Percentiles rank a stretch among this genome's conserved stretches.
phyloP scores from a whole-genome alignment of 306 rosid genomes.

The Vigna nakashimae region DNA sequence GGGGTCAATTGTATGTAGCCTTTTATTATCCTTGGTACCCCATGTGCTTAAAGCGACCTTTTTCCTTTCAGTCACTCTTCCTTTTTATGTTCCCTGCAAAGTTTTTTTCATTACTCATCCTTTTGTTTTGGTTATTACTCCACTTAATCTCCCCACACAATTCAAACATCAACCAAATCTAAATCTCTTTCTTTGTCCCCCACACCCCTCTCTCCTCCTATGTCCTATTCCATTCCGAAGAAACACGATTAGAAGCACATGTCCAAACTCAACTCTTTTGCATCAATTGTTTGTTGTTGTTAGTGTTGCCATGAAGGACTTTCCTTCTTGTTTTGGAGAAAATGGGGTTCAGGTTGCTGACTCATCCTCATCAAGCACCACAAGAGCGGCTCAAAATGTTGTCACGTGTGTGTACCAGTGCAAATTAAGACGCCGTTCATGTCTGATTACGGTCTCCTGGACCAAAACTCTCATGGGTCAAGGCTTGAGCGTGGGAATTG shows the following conservation, averaged over 20 bases:
- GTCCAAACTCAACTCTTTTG: slow-evolving; percentile 41
- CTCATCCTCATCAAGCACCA: slow-evolving; percentile 61
- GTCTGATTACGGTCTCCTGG: slow-evolving; percentile 85
- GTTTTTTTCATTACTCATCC: slow-evolving; percentile 21
- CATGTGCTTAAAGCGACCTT: slow-evolving; percentile 55
- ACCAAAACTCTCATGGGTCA: slow-evolving; percentile 88
- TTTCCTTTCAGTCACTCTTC: slow-evolving; percentile 39
- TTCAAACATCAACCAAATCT: slow-evolving; percentile 45
- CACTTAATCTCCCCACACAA: slow-evolving; percentile 17
- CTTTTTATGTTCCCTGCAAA: slow-evolving; percentile 26
- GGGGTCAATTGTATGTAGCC: slow-evolving; percentile 33
- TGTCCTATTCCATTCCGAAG: slow-evolving; percentile 25
- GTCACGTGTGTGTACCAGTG: slow-evolving; percentile 85
- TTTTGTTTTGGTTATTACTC: slow-evolving; percentile 32
- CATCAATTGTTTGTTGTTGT: slow-evolving; percentile 29
- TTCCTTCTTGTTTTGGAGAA: slow-evolving; percentile 96
- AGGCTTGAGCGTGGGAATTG: slow-evolving; percentile 75
- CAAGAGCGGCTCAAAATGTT: slow-evolving; percentile 71
- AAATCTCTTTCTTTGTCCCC: slow-evolving; percentile 38
- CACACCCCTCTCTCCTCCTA: slow-evolving; percentile 2
- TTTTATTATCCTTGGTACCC: slow-evolving; percentile 29
- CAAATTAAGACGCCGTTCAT: slow-evolving; percentile 55
- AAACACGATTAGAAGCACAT: slow-evolving; percentile 12
- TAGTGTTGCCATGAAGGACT: slow-evolving; percentile 71
- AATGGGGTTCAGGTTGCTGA: slow-evolving; percentile 86